These are phyloP conservation scores for Xylaria bambusicola DNA, from an alignment of 495 filamentous ascomycete species.

Conservation along the genomic window DNA sequence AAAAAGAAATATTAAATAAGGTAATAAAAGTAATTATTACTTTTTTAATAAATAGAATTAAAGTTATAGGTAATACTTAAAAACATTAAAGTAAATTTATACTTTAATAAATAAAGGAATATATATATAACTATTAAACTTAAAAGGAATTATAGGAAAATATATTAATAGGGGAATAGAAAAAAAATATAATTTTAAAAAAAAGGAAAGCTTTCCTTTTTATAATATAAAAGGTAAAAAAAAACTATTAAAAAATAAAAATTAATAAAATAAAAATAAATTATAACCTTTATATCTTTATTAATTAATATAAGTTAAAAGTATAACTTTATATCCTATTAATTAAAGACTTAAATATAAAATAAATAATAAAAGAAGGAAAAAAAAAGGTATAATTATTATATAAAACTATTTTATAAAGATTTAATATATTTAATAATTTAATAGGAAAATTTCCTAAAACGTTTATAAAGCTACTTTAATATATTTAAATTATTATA, in stretches of 20 bases:
- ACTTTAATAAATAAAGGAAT: constrained; percentile 4
- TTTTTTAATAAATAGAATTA: not conserved
- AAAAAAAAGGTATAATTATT: not conserved
- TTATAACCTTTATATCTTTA: not conserved
- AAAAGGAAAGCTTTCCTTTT: not conserved
- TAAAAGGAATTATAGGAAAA: not conserved
- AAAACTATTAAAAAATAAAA: constrained; percentile 1
- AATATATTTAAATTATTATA: not conserved
- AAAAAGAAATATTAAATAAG: not conserved
- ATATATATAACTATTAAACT: not conserved
- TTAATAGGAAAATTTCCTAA: not conserved
- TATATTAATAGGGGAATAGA: not conserved
- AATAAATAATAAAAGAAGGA: not conserved
- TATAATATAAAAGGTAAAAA: not conserved
- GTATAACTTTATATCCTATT: not conserved
- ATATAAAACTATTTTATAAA: not conserved
- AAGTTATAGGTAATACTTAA: not conserved
- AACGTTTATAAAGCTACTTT: no score
- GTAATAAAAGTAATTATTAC: not conserved
- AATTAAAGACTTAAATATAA: not conserved
- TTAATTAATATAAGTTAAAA: not conserved
- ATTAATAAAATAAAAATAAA: constrained; percentile 6
- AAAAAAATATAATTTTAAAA: not conserved
- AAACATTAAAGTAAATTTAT: not conserved
- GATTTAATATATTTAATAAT: no score